phyloP scores from a whole-genome alignment of 345 rosid genomes.

The Camelina laxa region DNA sequence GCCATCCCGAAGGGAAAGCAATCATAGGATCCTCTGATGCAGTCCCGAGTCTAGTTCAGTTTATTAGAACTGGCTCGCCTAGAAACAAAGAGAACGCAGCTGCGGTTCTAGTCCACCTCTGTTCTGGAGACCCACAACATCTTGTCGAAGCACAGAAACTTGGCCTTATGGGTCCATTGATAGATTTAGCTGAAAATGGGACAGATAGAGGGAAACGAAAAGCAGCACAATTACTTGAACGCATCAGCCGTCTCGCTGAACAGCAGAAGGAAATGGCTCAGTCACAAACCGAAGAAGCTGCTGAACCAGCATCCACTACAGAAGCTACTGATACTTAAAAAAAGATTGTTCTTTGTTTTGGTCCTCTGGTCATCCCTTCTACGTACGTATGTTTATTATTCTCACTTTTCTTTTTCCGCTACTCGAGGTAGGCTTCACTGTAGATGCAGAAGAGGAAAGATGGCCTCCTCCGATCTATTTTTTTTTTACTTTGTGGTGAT shows the following conservation, averaged over 20 bases:
- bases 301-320: conserved; percentile 50
- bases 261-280: conserved; percentile 68
- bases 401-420: conserved; percentile 14
- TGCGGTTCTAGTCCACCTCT: conserved; percentile 86
- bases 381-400: conserved; percentile 27
- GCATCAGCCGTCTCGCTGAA: conserved; percentile 71
- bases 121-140: conserved; percentile 74
- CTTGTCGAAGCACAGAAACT: conserved; percentile 78
- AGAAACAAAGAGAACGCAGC: conserved; percentile 83
- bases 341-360: conserved; percentile 17
- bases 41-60: conserved; percentile 71
- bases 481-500: conserved; percentile 37
- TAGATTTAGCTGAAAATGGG: conserved; percentile 84
- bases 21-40: conserved; percentile 76
- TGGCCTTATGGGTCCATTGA: conserved; percentile 74
- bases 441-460: conserved; percentile 33
- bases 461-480: conserved; percentile 31
- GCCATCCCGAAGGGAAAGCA: conserved; percentile 77
- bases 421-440: conserved; percentile 29
- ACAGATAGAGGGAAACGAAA: conserved; percentile 95
- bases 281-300: conserved; percentile 41
- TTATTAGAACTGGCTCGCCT: conserved; percentile 72
- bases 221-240: conserved; percentile 88
- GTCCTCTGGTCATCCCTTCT: conserved; percentile 12
- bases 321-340: conserved; percentile 52